Conservation (phyloP, 2,329 filamentous ascomycete species). For the Clarireedia hainanense region DNA sequence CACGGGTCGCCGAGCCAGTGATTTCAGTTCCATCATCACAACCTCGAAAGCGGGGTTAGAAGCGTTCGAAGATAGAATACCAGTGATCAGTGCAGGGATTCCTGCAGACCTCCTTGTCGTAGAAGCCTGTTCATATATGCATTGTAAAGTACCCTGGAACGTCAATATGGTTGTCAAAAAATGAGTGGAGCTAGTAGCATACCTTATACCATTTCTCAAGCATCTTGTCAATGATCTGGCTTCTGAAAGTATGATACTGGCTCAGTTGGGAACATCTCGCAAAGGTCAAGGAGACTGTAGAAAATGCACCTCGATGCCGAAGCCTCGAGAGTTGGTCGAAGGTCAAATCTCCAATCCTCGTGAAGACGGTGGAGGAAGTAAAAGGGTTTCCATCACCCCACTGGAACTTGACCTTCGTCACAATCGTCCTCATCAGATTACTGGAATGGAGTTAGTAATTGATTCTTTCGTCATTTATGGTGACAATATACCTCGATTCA, state of each 20-base stretch:
- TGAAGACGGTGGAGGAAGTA: slow-evolving; percentile 49
- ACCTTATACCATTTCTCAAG: slow-evolving; percentile 67
- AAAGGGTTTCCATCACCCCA: slow-evolving; percentile 36
- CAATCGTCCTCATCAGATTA: slow-evolving; percentile 59
- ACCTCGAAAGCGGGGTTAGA: slow-evolving; percentile 52
- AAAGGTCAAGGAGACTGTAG: slow-evolving; percentile 86
- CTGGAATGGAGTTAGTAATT: slow-evolving; percentile 36
- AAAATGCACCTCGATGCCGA: slow-evolving; percentile 87
- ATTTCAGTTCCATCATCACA: slow-evolving; percentile 55
- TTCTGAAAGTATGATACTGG: slow-evolving; percentile 8
- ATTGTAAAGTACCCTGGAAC: slow-evolving; percentile 52
- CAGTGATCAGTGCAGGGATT: slow-evolving; percentile 78
- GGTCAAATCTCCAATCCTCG: slow-evolving; percentile 61
- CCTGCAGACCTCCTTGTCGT: slow-evolving; percentile 89
- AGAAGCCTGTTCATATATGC: slow-evolving; percentile 67
- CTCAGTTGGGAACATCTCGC: slow-evolving; percentile 65
- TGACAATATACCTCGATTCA: slow-evolving; percentile 66
- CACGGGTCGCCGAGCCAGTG: slow-evolving; percentile 48
- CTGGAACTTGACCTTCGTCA: slow-evolving; percentile 40
- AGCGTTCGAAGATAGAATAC: slow-evolving; percentile 63
- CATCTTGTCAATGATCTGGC: slow-evolving; percentile 12
- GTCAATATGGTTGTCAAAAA: slow-evolving; percentile 14
- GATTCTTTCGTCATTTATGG: not conserved
- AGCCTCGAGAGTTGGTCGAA: slow-evolving; percentile 78
- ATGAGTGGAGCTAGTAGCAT: slow-evolving; percentile 16